Conservation (phyloP, 2,329 filamentous ascomycete genomes). For the Dactylellina haptotyla region DNA sequence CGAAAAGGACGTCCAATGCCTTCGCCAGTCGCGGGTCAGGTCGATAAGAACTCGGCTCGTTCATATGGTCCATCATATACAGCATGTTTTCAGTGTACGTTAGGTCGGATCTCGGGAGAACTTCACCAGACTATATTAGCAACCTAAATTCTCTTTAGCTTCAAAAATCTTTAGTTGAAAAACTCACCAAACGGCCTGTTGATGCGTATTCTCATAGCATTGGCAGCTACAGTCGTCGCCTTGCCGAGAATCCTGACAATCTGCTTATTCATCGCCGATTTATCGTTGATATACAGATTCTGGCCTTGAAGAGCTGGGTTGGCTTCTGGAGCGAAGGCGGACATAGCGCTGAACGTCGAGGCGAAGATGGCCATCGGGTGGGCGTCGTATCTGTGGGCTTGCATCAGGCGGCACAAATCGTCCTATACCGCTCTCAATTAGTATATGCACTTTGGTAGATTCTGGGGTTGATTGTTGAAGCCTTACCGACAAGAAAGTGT, state of each 20-base stretch:
- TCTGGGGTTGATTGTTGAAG: neutral
- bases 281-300: conserved; percentile 66
- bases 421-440: conserved; percentile 10
- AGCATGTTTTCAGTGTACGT: conserved; percentile 68
- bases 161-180: neutral
- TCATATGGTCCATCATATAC: conserved; percentile 67
- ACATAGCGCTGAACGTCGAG: conserved; percentile 66
- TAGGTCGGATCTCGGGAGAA: conserved; percentile 44
- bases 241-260: conserved; percentile 68
- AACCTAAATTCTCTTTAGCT: neutral
- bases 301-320: conserved; percentile 66
- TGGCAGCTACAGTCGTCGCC: conserved; percentile 66
- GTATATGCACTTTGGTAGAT: neutral
- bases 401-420: conserved; percentile 51
- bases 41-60: conserved; percentile 63
- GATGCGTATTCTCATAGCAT: conserved; percentile 67
- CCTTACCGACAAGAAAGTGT: conserved; percentile 62
- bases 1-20: conserved; percentile 67
- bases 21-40: conserved; percentile 67
- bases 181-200: conserved; percentile 66
- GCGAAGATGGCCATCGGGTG: conserved; percentile 68
- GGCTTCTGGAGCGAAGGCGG: conserved; percentile 66
- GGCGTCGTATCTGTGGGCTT: conserved; percentile 61
- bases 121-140: neutral
- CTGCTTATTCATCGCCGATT: conserved; percentile 65